Evolutionary conservation across 805 yeast genomes (phyloP).

Genomic region (Scheffersomyces lignosus): DNA sequence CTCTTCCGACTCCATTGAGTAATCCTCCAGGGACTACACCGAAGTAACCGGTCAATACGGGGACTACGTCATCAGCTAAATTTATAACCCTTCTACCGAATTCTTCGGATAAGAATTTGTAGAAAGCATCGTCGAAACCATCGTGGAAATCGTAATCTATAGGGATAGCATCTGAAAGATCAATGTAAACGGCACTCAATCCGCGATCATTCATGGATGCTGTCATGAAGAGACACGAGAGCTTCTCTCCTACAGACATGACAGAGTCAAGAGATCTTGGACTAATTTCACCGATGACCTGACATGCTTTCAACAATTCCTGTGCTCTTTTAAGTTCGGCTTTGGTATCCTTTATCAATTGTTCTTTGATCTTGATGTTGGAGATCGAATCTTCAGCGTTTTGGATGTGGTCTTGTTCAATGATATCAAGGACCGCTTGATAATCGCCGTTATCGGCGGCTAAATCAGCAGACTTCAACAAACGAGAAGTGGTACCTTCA

Average conservation of each 20-base stretch:
- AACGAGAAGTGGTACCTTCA: constrained; percentile 92
- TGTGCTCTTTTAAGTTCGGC: constrained; percentile 67
- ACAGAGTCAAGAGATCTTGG: constrained; percentile 85
- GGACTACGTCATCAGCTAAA: constrained; percentile 52
- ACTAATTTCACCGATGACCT: constrained; percentile 87
- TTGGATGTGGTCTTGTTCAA: constrained; percentile 73
- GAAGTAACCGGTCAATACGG: constrained; percentile 94
- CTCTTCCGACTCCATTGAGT: constrained; percentile 91
- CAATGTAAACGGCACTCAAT: constrained; percentile 74
- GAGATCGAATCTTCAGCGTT: constrained; percentile 64
- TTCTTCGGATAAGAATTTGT: constrained; percentile 51
- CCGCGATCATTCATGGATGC: constrained; percentile 82
- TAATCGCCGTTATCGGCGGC: constrained; percentile 65
- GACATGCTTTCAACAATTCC: constrained; percentile 79
- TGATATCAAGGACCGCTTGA: constrained; percentile 56
- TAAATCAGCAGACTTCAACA: constrained; percentile 79
- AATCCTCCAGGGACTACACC: constrained; percentile 97
- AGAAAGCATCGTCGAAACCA: constrained; percentile 69
- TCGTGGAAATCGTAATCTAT: constrained; percentile 53
- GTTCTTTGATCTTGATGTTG: constrained; percentile 43
- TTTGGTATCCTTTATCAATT: constrained; percentile 59
- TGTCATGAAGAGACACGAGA: constrained; percentile 87
- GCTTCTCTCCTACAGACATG: constrained; percentile 92
- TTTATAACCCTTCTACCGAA: constrained; percentile 51
- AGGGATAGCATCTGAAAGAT: constrained; percentile 72